Conservation (phyloP, 805 yeast genomes). For the Yamadazyma akitaensis region DNA sequence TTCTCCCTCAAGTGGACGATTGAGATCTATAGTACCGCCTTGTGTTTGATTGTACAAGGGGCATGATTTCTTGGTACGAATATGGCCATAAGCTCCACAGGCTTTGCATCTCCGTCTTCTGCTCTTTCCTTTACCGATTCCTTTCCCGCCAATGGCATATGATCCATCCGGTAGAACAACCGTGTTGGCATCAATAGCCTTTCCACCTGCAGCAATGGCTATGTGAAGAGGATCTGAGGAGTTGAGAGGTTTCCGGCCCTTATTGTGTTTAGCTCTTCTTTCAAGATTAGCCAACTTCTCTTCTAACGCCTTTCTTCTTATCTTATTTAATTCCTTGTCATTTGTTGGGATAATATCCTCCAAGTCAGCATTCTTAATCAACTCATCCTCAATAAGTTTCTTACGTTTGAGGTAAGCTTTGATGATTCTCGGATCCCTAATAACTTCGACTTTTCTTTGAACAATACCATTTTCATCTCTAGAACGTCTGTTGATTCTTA, state of each 20-base stretch:
- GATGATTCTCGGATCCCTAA: constrained; percentile 83
- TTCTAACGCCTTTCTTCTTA: constrained; percentile 72
- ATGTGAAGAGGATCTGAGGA: constrained; percentile 31
- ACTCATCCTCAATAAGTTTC: constrained; percentile 57
- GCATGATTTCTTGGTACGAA: constrained; percentile 86
- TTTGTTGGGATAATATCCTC: constrained; percentile 75
- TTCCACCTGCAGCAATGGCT: constrained; percentile 44
- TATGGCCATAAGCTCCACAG: constrained; percentile 95
- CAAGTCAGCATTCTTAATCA: constrained; percentile 55
- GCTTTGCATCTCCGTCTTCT: constrained; percentile 85
- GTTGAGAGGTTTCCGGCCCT: constrained; percentile 22
- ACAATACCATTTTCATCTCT: constrained; percentile 82
- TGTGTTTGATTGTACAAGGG: constrained; percentile 59
- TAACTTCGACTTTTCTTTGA: constrained; percentile 73
- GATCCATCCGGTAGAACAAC: constrained; percentile 43
- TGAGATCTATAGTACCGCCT: constrained; percentile 7
- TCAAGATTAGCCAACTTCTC: constrained; percentile 81
- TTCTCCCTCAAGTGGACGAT: not conserved
- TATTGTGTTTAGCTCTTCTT: constrained; percentile 49
- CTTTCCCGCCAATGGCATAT: constrained; percentile 56
- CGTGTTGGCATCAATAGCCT: constrained; percentile 41
- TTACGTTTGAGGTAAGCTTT: constrained; percentile 76
- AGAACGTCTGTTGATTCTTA: constrained; percentile 68
- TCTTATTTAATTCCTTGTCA: constrained; percentile 78
- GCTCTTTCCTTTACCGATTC: constrained; percentile 68